A percentile compares a stretch with the other conserved stretches of the same genome.
Evolutionary conservation across 2,329 filamentous ascomycete species (phyloP).

Genomic region (Alternaria postmessia): DNA sequence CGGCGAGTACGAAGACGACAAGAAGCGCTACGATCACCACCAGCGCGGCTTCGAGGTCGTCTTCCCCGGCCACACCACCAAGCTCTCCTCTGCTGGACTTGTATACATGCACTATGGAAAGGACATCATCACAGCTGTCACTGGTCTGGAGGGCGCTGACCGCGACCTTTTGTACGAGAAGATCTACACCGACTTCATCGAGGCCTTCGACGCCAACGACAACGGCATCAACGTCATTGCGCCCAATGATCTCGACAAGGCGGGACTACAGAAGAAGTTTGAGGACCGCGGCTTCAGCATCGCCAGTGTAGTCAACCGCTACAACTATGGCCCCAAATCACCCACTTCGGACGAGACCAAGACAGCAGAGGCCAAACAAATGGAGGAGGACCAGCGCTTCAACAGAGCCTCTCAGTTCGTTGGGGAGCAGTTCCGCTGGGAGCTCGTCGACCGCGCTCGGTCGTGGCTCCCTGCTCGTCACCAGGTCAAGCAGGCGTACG

Average conservation of each 20-base stretch:
- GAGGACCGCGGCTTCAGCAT: constrained; percentile 83
- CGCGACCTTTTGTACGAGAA: constrained; percentile 83
- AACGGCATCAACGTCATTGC: constrained; percentile 91
- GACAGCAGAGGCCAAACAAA: constrained; percentile 61
- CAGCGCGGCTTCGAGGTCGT: constrained; percentile 88
- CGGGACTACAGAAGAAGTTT: constrained; percentile 82
- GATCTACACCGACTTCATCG: constrained; percentile 91
- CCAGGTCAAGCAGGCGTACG: constrained; percentile 79
- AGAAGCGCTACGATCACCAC: constrained; percentile 93
- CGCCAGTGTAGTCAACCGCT: constrained; percentile 84
- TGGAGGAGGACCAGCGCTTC: constrained; percentile 83
- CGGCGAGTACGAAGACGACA: constrained; percentile 82
- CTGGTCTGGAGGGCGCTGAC: constrained; percentile 69
- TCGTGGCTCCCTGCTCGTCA: constrained; percentile 89
- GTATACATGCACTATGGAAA: constrained; percentile 96
- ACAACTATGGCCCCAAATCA: constrained; percentile 71
- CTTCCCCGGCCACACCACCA: constrained; percentile 84
- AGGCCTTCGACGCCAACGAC: constrained; percentile 96
- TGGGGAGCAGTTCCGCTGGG: constrained; percentile 85
- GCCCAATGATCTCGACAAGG: constrained; percentile 70
- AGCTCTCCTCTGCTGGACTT: constrained; percentile 90
- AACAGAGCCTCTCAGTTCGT: constrained; percentile 79
- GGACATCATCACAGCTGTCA: constrained; percentile 76
- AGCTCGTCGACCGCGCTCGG: constrained; percentile 75
- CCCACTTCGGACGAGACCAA: constrained; percentile 47